Conservation (phyloP, 2,329 filamentous ascomycete species). For the Lachnellula cervina region DNA sequence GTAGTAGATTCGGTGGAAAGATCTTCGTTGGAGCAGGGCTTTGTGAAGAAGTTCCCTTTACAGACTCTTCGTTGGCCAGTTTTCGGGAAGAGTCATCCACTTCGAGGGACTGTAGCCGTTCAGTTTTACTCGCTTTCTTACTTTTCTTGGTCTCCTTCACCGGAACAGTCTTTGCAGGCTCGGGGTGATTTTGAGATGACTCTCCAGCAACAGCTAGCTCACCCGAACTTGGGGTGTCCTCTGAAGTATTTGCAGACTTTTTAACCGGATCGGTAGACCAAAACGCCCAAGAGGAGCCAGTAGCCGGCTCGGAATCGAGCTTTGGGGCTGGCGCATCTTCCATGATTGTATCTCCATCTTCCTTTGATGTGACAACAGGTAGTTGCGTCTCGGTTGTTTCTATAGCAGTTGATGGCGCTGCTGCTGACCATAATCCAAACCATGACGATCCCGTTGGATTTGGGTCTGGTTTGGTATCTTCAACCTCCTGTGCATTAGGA, state of each 20-base stretch:
- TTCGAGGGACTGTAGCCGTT: constrained; percentile 21
- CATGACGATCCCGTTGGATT: constrained; percentile 20
- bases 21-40: constrained; percentile 27
- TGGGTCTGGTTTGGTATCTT: background rate
- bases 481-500: background rate
- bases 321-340: constrained; percentile 16
- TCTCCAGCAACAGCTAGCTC: constrained; percentile 55
- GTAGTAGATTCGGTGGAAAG: constrained; percentile 54
- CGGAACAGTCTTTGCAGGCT: constrained; percentile 20
- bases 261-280: constrained; percentile 53
- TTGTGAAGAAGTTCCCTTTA: constrained; percentile 16
- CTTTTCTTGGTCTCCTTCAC: constrained; percentile 20
- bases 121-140: constrained; percentile 21
- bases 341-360: constrained; percentile 18
- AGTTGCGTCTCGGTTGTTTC: constrained; percentile 22
- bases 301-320: constrained; percentile 28
- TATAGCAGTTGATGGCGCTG: constrained; percentile 19
- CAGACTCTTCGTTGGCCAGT: constrained; percentile 8
- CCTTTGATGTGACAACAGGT: constrained; percentile 14
- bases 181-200: constrained; percentile 48
- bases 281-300: constrained; percentile 72
- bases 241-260: constrained; percentile 17
- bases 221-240: constrained; percentile 22
- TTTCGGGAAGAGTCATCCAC: constrained; percentile 18
- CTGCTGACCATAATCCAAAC: constrained; percentile 29